Evolutionary conservation across 495 filamentous ascomycete species (phyloP), one percentile per base, ranked within the genome.

Genomic region (Aspergillus biplanus): DNA sequence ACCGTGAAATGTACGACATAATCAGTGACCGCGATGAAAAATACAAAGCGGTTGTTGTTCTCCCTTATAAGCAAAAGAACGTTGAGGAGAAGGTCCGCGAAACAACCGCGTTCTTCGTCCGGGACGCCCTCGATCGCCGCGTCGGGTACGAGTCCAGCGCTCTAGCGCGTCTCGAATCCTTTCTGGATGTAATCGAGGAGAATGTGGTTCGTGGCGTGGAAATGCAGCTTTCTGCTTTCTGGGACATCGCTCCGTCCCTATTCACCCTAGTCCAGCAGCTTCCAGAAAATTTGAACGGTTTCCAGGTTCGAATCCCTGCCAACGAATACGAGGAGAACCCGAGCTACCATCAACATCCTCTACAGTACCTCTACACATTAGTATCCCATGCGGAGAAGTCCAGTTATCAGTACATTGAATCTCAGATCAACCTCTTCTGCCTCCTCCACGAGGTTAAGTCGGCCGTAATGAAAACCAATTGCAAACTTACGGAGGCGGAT

Each of bases 351-450:
- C 75, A 82, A 0, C 88, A 91, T 71, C 95, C 95, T 39, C 69
- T 97, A 69, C 90, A 96, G 73, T 99, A 99, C 67, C 83, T 99
- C 1, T 91, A 92, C 69, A 87, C 85, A 31, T 80, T 98, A 57
- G 82, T 99, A 16, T 80, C 84, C 15, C 93, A 97, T 68, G 91
- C 93, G 5, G 92, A 95, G 73, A 95, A 92, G 75, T 90, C 87
- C 56, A 92, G 90, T 31, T 97, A 97, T 70, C 94, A 97, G 75
- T 97, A 95, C 75, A 97, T 99, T 63, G 95, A 99, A 79, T 88
- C 84, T 4, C 94, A 99, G 81, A 93, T 86, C 27, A 97, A 99
- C 65, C 78, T 97, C 13, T 83, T 98, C n/a, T 97, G 93, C 65
- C 75, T 97, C 27, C 74, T 97, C 67, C 95, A 99, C 68, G 95